A percentile compares a stretch with the other conserved stretches of the same genome.
These are phyloP conservation scores for Gastrolobium villosum DNA, from an alignment of 306 rosid genomes.

Conservation along the genomic window DNA sequence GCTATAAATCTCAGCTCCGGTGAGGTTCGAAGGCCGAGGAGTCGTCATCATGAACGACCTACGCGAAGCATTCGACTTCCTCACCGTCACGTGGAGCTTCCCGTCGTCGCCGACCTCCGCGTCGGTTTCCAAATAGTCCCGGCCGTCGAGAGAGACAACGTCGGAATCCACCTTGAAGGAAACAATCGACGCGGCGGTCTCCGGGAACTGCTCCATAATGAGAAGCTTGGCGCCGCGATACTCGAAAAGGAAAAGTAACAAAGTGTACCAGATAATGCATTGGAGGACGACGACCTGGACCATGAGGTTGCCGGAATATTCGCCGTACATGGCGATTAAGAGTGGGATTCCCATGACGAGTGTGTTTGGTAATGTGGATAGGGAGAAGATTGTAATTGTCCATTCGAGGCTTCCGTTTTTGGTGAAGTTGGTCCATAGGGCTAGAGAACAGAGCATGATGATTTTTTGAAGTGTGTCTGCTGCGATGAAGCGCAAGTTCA, in stretches of 20 bases:
- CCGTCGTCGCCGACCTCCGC: conserved; percentile 88
- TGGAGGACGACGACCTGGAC: conserved; percentile 89
- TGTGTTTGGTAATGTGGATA: conserved; percentile 60
- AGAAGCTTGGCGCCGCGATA: conserved; percentile 87
- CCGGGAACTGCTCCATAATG: conserved; percentile 96
- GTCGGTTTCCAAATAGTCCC: conserved; percentile 87
- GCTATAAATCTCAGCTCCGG: conserved; percentile 95
- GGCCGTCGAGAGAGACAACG: conserved; percentile 84
- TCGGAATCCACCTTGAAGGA: conserved; percentile 95
- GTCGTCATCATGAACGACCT: conserved; percentile 70
- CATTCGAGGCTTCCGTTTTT: conserved; percentile 39
- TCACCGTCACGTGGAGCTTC: conserved; percentile 83
- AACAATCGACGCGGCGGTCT: conserved; percentile 92
- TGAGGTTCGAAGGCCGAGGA: conserved; percentile 89
- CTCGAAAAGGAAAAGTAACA: conserved; percentile 84
- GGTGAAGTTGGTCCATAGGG: conserved; percentile 38
- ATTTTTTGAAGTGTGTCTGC: conserved; percentile 92
- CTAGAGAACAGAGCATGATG: conserved; percentile 51
- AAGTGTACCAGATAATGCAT: conserved; percentile 94
- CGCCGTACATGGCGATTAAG: conserved; percentile 78
- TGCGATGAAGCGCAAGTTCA: conserved; percentile 94
- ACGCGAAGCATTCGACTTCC: conserved; percentile 86
- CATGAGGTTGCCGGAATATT: conserved; percentile 74
- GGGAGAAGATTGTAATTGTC: conserved; percentile 45
- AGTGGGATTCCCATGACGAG: conserved; percentile 93